Evolutionary conservation across 371 early-diverging fungal genomes (phyloP).

Genomic region (Mycotypha africana): DNA sequence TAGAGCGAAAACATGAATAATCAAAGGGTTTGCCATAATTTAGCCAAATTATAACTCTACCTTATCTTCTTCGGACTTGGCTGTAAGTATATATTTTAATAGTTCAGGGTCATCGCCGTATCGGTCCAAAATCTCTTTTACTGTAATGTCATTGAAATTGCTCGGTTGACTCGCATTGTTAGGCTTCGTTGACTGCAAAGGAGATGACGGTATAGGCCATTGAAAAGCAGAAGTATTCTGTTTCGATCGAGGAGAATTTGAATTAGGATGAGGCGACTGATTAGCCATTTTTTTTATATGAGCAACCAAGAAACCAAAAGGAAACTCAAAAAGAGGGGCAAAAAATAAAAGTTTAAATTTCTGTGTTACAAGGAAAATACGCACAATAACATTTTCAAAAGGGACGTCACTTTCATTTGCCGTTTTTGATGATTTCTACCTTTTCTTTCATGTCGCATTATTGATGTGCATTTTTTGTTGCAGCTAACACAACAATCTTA

Average conservation of each 20-base stretch:
- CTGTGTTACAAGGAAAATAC: no score
- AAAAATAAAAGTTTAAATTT: no score
- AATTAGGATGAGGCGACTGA: slow-evolving; percentile 17
- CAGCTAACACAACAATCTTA: no score
- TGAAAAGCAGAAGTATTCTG: slow-evolving; percentile 25
- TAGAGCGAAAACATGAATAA: no score
- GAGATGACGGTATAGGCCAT: slow-evolving; percentile 29
- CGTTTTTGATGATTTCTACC: no score
- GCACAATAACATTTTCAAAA: no score
- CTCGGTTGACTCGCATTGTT: neutral
- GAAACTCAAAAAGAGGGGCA: neutral
- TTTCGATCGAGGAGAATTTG: slow-evolving; percentile 13
- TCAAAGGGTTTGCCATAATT: neutral
- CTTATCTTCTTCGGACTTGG: slow-evolving; percentile 50
- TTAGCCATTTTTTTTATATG: slow-evolving; percentile 2
- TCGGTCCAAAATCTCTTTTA: slow-evolving; percentile 33
- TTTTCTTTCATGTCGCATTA: no score
- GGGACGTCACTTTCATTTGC: no score
- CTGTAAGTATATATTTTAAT: slow-evolving; percentile 30
- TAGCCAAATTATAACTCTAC: slow-evolving; percentile 12
- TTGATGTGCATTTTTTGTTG: no score
- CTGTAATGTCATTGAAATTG: slow-evolving; percentile 21
- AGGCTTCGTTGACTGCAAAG: slow-evolving; percentile 6
- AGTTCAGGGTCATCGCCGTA: slow-evolving; percentile 36
- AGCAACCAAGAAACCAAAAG: neutral